Conservation (phyloP, 2,329 filamentous ascomycete species). For the Blumeriella jaapii region DNA sequence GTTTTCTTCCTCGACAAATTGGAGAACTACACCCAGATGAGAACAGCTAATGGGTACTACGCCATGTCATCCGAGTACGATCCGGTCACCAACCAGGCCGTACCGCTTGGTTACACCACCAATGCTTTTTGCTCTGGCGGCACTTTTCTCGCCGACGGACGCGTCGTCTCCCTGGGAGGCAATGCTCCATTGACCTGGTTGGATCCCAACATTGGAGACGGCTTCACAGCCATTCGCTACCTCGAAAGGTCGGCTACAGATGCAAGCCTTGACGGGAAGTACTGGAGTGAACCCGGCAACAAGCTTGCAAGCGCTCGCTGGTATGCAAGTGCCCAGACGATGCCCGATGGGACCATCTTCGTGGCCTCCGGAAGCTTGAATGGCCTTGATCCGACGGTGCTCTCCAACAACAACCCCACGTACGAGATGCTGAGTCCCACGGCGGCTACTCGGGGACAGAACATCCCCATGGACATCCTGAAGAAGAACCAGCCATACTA, state of each 20-base stretch:
- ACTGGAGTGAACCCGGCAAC: conserved; percentile 44
- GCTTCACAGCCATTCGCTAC: conserved; percentile 46
- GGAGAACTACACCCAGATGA: conserved; percentile 48
- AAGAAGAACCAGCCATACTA: conserved; percentile 49
- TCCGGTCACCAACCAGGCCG: conserved; percentile 35
- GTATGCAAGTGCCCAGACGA: conserved; percentile 48
- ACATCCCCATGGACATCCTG: conserved; percentile 40
- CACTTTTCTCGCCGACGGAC: conserved; percentile 44
- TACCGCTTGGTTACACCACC: conserved; percentile 39
- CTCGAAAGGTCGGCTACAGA: conserved; percentile 37
- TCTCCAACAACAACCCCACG: conserved; percentile 50
- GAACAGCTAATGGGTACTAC: conserved; percentile 40
- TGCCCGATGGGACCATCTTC: conserved; percentile 45
- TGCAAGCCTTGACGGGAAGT: conserved; percentile 34
- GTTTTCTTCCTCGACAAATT: conserved; percentile 53
- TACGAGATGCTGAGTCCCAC: conserved; percentile 44
- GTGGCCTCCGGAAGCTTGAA: conserved; percentile 50
- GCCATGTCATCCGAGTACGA: conserved; percentile 51
- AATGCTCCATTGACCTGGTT: conserved; percentile 43
- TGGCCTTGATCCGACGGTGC: conserved; percentile 41
- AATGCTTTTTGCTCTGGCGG: conserved; percentile 53
- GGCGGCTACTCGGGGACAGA: conserved; percentile 36
- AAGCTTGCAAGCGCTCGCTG: conserved; percentile 43
- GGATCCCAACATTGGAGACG: conserved; percentile 46
- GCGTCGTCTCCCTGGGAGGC: conserved; percentile 43